Conservation (phyloP, 345 rosid genomes). For the Syzygium aromaticum region DNA sequence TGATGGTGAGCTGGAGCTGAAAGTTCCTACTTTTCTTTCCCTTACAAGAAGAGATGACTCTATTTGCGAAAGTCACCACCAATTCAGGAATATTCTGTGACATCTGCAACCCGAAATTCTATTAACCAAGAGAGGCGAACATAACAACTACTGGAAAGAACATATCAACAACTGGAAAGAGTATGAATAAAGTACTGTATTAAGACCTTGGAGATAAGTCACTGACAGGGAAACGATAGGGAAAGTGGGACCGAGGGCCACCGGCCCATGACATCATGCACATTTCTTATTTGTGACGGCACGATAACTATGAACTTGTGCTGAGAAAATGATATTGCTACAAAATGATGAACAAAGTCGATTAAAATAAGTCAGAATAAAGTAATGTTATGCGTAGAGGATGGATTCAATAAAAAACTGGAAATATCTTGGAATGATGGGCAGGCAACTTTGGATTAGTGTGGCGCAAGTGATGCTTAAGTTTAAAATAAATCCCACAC, state of each 20-base stretch:
- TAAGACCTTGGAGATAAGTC: neutral
- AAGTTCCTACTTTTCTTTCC: neutral
- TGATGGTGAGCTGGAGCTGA: neutral
- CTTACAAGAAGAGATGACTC: neutral
- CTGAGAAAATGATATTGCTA: slow-evolving; percentile 6
- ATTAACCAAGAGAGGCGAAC: neutral
- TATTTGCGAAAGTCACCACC: neutral
- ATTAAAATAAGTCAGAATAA: neutral
- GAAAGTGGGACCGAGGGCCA: neutral
- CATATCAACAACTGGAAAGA: neutral
- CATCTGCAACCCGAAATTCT: neutral
- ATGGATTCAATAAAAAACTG: neutral
- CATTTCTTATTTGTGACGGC: slow-evolving; percentile 46
- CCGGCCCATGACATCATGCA: slow-evolving; percentile 35
- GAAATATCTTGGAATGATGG: slow-evolving; percentile 5
- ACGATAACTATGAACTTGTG: slow-evolving; percentile 21
- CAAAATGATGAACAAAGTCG: neutral
- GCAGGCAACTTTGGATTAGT: neutral
- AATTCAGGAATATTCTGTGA: neutral
- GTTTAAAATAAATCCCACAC: neutral
- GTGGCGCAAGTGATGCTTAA: neutral
- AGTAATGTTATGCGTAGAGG: neutral
- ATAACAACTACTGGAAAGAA: neutral
- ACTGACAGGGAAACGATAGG: neutral
- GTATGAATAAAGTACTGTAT: neutral